Base-by-base conservation (phyloP, 805 yeast species). In the Naumovozyma baii region DNA sequence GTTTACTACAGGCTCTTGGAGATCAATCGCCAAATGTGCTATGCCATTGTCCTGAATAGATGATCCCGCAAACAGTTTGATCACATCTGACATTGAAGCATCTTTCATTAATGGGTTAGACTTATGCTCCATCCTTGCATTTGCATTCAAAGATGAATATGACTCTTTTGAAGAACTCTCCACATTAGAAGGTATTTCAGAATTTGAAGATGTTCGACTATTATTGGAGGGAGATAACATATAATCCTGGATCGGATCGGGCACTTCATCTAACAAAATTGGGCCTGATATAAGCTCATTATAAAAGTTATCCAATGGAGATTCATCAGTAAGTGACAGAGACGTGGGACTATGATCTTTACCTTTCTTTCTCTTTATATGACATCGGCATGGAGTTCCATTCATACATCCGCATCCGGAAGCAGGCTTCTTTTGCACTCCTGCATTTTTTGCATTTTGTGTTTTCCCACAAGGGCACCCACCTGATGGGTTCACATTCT, bases 401-500 rank as follows among this genome's bases (percentile, higher is more conserved):
- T 26, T 18, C 14, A 30, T 18, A 31, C 44, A 41, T 20, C 29
- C 18, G 31, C 44, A 41, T 12, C 33, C 29, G 22, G 31, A 28
- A 12, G 4, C 18, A 8, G 18, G 38, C 36, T 13, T n/a, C 31
- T 29, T 29, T 29, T 9, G 38, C 28, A 33, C 44, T 33, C 25
- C 33, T 15, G 14, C n/a, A 5, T 13, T 28, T 19, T 36, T 36
- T n/a, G 36, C 12, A 12, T 33, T 38, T 3, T 37, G 32, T 3
- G 31, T 20, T 19, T 38, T 42, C 3, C 32, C 42, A 38, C 50
- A 47, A 17, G 32, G 13, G 25, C 50, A 48, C 8, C 41, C 34
- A 7, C 48, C 48, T 1, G 67, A 54, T 0, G 72, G 63, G 55
- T 84, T 94, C 2, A 76, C 64, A 52, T 80, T 78, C 49, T 78